Conservation (phyloP, 768 basidiomycete genomes). For the Boletus sp. region DNA sequence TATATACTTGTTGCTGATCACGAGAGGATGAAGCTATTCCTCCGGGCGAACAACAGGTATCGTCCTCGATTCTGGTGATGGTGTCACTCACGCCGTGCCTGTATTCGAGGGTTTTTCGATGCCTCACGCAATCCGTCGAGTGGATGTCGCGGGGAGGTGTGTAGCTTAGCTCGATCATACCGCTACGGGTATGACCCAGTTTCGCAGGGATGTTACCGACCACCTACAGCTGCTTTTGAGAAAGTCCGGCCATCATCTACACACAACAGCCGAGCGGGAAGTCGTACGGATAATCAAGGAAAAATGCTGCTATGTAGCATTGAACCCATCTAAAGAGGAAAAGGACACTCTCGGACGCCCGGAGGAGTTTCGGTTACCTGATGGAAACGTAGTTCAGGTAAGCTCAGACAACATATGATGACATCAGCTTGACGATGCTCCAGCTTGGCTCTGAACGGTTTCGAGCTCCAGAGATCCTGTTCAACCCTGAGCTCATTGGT, state of each 20-base stretch:
- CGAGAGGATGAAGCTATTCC: slow-evolving; percentile 68
- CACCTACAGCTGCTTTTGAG: slow-evolving; percentile 91
- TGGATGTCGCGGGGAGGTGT: slow-evolving; percentile 94
- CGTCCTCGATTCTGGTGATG: slow-evolving; percentile 97
- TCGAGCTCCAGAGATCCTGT: slow-evolving; percentile 94
- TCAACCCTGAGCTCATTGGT: slow-evolving; percentile 96
- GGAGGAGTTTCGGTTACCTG: slow-evolving; percentile 92
- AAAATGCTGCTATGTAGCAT: slow-evolving; percentile 93
- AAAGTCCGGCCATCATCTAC: slow-evolving; percentile 91
- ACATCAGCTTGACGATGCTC: slow-evolving; percentile 10
- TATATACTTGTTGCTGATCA: slow-evolving; percentile 6
- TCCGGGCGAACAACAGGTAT: slow-evolving; percentile 99
- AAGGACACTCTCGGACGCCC: slow-evolving; percentile 75
- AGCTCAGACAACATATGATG: slow-evolving; percentile 21
- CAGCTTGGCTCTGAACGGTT: slow-evolving; percentile 95
- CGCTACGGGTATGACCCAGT: not conserved
- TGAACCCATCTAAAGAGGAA: slow-evolving; percentile 93
- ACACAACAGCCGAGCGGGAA: slow-evolving; percentile 96
- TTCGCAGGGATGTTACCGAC: slow-evolving; percentile 87
- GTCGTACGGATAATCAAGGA: slow-evolving; percentile 98
- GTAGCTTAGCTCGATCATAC: not conserved
- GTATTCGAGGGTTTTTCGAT: slow-evolving; percentile 99
- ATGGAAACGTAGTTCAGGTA: slow-evolving; percentile 91
- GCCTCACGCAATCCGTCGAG: slow-evolving; percentile 95
- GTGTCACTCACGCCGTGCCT: slow-evolving; percentile 97